Evolutionary conservation across 768 basidiomycete species (phyloP), one percentile per base, ranked within the genome.

Genomic region (Pleurotus sapidus): DNA sequence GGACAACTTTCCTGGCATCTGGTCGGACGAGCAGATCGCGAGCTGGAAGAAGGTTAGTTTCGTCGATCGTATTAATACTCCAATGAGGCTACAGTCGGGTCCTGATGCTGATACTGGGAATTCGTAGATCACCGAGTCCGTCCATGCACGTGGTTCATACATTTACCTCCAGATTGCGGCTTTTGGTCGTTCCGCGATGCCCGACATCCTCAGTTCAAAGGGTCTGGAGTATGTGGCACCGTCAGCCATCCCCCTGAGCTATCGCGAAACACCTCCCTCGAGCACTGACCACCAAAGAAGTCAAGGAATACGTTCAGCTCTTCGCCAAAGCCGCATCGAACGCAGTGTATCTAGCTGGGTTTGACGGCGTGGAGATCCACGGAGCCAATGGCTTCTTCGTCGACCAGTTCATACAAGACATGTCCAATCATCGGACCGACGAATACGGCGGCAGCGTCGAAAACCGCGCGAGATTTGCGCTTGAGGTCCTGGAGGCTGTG

Each of bases 371-470:
- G 56, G 78, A 79, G 74, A 64, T 82, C 46, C 79, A 77, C 57
- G 70, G 69, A 55, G 76, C 74, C 51, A 78, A 80, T 56, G 76
- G 78, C 0, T 81, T 80, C 58, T 65, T 86, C 9, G 55, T 77
- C 14, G 83, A 89, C 63, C 84, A 89, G 65, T 88, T 89, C 73
- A 58, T 84, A 8, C 83, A 87, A 62, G 73, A 79, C 24, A 64
- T 73, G n/a, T 73, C 72, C 37, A 89, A 89, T 67, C 63, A 75
- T 4, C 77, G 87, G 14, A 82, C 78, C 5, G 88, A 90, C 65
- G 70, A 77, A 46, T 92, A 87, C 66, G 89, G 89, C 0, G 89
- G 90, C 2, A 79, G 77, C 46, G 69, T 89, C 25, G 81, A 86
- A 65, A 81, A 80, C 56, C 74, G 90, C 4, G 71, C 76, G 1